A percentile compares a stretch with the other conserved stretches of the same genome.
Conservation (phyloP, 2,329 filamentous ascomycete species). For the Xylaria sp. region DNA sequence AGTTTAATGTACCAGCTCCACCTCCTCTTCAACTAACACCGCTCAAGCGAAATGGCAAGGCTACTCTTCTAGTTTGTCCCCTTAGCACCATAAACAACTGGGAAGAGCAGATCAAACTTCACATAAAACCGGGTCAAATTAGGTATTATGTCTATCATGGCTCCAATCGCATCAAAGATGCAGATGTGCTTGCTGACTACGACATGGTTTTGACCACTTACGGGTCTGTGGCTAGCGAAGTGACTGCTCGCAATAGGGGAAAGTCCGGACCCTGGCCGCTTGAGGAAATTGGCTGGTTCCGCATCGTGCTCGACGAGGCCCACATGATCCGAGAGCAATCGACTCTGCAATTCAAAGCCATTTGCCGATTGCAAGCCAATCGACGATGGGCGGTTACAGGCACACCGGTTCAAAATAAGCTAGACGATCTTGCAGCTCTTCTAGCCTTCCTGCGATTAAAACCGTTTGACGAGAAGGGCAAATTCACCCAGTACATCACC, state of each 20-base stretch:
- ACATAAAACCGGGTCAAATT: conserved; percentile 73
- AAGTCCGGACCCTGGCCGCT: conserved; percentile 73
- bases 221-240: conserved; percentile 84
- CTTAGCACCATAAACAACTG: conserved; percentile 93
- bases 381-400: conserved; percentile 97
- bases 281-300: conserved; percentile 87
- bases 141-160: conserved; percentile 90
- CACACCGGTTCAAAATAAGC: conserved; percentile 92
- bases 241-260: conserved; percentile 69
- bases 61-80: conserved; percentile 88
- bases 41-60: conserved; percentile 75
- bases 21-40: conserved; percentile 60
- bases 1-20: conserved; percentile 55
- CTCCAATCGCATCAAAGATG: conserved; percentile 75
- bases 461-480: conserved; percentile 82
- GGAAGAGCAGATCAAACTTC: conserved; percentile 89
- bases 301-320: conserved; percentile 92
- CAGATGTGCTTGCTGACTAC: conserved; percentile 74
- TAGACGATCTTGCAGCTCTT: conserved; percentile 89
- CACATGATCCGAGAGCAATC: conserved; percentile 91
- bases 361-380: conserved; percentile 80
- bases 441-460: conserved; percentile 85
- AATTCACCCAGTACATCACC: conserved; percentile 83
- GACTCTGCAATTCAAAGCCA: conserved; percentile 85
- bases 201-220: conserved; percentile 95